A percentile compares a stretch with the other conserved stretches of the same genome.
Evolutionary conservation across 331 rosid genomes (phyloP).

Genomic region (Pyracantha coccinea): DNA sequence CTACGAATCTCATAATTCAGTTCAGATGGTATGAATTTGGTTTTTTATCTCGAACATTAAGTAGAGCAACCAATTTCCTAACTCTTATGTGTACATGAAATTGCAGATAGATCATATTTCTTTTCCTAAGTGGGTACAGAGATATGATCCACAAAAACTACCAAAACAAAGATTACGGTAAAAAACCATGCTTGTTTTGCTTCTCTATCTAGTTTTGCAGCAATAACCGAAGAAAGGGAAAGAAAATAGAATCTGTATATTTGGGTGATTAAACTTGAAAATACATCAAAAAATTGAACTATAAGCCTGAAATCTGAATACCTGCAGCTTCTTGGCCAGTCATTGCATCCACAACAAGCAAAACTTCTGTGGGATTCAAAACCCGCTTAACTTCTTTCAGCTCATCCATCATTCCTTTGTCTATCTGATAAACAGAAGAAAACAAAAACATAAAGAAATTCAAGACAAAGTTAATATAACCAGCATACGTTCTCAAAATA

Average conservation of each 20-base stretch:
- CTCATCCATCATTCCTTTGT: slow-evolving; percentile 97
- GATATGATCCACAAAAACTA: no score
- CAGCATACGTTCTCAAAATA: background rate
- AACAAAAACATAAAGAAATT: background rate
- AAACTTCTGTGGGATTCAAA: slow-evolving; percentile 82
- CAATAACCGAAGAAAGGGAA: background rate
- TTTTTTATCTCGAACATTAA: background rate
- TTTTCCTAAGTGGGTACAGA: no score
- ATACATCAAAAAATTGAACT: background rate
- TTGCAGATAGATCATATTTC: background rate
- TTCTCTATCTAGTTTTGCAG: background rate
- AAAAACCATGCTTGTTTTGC: background rate
- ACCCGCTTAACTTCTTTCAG: slow-evolving; percentile 78
- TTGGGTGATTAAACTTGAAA: background rate
- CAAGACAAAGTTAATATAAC: slow-evolving; percentile 2
- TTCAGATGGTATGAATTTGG: background rate
- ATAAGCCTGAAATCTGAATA: slow-evolving; percentile 1
- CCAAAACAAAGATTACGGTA: background rate
- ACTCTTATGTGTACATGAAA: background rate
- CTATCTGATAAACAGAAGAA: slow-evolving; percentile 54
- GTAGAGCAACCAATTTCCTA: background rate
- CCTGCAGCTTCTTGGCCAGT: slow-evolving; percentile 99
- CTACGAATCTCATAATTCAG: background rate
- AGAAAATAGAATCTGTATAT: background rate
- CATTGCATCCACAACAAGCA: slow-evolving; percentile 99